These are phyloP conservation scores for Scutellaria barbata DNA, from an alignment of 257 asterid species.

Conservation along the genomic window DNA sequence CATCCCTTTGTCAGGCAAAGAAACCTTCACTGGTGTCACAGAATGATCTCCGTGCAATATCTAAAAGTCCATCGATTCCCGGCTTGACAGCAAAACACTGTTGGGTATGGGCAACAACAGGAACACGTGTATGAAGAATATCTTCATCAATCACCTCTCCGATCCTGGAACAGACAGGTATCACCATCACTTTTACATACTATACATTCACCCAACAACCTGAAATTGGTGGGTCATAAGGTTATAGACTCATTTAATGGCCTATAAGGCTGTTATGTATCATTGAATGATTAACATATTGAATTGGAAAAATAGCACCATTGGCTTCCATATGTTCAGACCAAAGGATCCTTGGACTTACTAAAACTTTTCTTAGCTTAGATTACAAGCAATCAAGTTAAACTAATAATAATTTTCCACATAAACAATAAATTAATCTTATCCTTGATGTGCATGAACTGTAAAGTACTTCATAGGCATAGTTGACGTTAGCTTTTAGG, in stretches of 20 bases:
- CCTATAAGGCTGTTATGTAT: conserved; percentile 24
- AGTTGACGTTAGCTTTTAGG: conserved; percentile 8
- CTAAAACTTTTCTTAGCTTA: background rate
- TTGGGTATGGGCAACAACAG: conserved; percentile 95
- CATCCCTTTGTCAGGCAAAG: conserved; percentile 33
- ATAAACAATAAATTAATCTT: background rate
- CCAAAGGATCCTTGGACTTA: conserved; percentile 19
- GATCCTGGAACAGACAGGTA: conserved; percentile 54
- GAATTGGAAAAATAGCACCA: conserved; percentile 7
- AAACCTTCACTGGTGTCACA: conserved; percentile 99
- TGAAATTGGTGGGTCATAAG: conserved; percentile 24
- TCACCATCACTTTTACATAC: conserved; percentile 18
- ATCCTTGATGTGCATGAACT: conserved; percentile 15
- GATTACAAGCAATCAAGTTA: conserved; percentile 23
- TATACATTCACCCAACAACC: conserved; percentile 21
- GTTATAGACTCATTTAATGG: conserved; percentile 28
- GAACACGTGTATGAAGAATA: conserved; percentile 91
- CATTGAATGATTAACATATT: conserved; percentile 25
- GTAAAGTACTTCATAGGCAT: background rate
- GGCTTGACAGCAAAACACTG: conserved; percentile 99
- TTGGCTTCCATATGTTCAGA: conserved; percentile 22
- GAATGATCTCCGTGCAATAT: conserved; percentile 92
- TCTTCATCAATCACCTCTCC: conserved; percentile 96
- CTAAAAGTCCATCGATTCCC: conserved; percentile 92
- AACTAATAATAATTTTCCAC: conserved; percentile 7